These are phyloP conservation scores for Plasmopara halstedii DNA, from an alignment of 352 stramenopile genomes.

Conservation along the genomic window DNA sequence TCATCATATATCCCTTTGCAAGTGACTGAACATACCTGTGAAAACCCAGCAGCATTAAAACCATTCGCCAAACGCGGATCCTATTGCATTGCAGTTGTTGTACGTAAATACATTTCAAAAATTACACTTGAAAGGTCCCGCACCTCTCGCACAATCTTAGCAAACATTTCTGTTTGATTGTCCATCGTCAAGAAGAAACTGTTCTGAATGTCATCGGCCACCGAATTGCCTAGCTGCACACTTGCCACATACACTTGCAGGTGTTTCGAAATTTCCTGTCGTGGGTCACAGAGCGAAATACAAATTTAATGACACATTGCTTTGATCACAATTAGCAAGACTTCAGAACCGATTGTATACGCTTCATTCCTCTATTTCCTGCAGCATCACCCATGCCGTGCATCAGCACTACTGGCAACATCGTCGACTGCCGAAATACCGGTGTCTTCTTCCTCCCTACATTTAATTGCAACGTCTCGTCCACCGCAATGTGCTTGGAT, in stretches of 20 bases:
- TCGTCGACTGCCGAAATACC: conserved; percentile 29
- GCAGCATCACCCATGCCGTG: conserved; percentile 94
- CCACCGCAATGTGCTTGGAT: conserved; percentile 23
- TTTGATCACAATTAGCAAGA: background rate
- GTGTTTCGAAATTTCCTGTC: conserved; percentile 57
- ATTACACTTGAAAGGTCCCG: background rate
- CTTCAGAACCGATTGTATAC: conserved; percentile 59
- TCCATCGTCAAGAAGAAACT: conserved; percentile 93
- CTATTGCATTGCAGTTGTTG: conserved; percentile 13
- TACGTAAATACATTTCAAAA: background rate
- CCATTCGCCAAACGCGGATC: conserved; percentile 76
- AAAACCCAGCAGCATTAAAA: conserved; percentile 93
- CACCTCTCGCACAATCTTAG: conserved; percentile 64
- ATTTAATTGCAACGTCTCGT: conserved; percentile 13
- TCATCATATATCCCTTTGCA: background rate
- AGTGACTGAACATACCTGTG: conserved; percentile 47
- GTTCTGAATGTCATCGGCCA: conserved; percentile 86
- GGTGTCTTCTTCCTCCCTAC: conserved; percentile 9
- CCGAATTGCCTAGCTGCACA: conserved; percentile 81
- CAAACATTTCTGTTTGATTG: conserved; percentile 86
- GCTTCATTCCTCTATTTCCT: conserved; percentile 84
- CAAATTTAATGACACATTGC: too few species aligned
- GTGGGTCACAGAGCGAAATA: too few species aligned
- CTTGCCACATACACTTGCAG: conserved; percentile 81
- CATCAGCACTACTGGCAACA: conserved; percentile 77